Evolutionary conservation across 2,329 filamentous ascomycete genomes (phyloP).

Genomic region (Orbilia quercus): DNA sequence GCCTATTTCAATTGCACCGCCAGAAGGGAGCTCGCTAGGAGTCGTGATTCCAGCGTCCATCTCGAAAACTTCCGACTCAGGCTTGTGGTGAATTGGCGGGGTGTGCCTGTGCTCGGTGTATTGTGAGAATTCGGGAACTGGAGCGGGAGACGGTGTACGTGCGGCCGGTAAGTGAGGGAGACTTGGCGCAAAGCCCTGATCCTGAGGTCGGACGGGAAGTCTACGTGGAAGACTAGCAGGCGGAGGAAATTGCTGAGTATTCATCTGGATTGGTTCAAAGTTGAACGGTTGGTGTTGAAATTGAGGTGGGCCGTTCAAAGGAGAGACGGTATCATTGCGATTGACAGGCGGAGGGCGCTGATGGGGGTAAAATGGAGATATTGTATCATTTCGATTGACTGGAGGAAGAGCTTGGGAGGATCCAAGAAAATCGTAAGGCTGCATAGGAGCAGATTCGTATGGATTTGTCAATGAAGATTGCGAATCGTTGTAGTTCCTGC

Average conservation of each 20-base stretch:
- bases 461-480: slow-evolving; percentile 48
- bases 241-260: slow-evolving; percentile 28
- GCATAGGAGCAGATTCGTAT: slow-evolving; percentile 42
- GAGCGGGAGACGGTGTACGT: slow-evolving; percentile 34
- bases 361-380: slow-evolving; percentile 43
- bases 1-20: slow-evolving; percentile 32
- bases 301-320: slow-evolving; percentile 23
- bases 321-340: slow-evolving; percentile 47
- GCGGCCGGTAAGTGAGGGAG: slow-evolving; percentile 21
- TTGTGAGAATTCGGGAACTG: slow-evolving; percentile 35
- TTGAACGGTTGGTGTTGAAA: slow-evolving; percentile 22
- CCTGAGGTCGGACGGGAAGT: slow-evolving; percentile 48
- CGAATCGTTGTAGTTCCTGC: slow-evolving; percentile 38
- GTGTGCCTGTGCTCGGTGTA: slow-evolving; percentile 52
- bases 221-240: slow-evolving; percentile 21
- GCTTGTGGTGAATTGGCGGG: slow-evolving; percentile 51
- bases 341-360: slow-evolving; percentile 43
- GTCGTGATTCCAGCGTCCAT: slow-evolving; percentile 48
- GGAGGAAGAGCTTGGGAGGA: slow-evolving; percentile 37
- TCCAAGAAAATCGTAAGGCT: slow-evolving; percentile 50
- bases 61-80: slow-evolving; percentile 49
- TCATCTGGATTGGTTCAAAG: slow-evolving; percentile 33
- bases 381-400: slow-evolving; percentile 40
- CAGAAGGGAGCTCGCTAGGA: slow-evolving; percentile 4
- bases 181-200: slow-evolving; percentile 21